phyloP scores from a whole-genome alignment of 495 filamentous ascomycete genomes.

The Aspergillus avenaceus region DNA sequence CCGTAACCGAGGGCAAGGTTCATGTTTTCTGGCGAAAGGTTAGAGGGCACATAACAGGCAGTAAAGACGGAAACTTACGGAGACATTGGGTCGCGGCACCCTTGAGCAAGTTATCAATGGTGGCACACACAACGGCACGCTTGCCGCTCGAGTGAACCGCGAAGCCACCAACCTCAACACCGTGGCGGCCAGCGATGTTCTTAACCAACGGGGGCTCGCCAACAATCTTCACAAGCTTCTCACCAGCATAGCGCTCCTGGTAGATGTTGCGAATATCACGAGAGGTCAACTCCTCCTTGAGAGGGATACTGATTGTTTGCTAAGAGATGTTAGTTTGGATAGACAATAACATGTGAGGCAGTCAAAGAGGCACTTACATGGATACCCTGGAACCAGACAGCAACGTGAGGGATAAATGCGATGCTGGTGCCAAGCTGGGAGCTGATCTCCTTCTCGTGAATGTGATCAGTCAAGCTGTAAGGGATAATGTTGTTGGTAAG shows the following conservation, averaged over 20 bases:
- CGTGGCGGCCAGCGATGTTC: constrained; percentile 83
- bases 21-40: constrained; percentile 73
- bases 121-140: constrained; percentile 89
- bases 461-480: constrained; percentile 91
- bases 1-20: constrained; percentile 90
- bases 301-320: constrained; percentile 86
- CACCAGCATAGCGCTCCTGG: constrained; percentile 92
- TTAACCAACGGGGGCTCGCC: constrained; percentile 89
- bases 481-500: constrained; percentile 88
- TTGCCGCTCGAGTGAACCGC: constrained; percentile 84
- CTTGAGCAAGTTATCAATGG: constrained; percentile 98
- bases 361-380: constrained; percentile 39
- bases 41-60: neutral
- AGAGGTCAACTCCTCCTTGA: constrained; percentile 76
- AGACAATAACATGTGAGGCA: neutral
- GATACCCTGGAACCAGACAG: constrained; percentile 97
- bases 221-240: constrained; percentile 86
- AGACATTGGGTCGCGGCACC: constrained; percentile 94
- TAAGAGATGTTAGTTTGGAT: constrained; percentile 22
- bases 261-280: constrained; percentile 93
- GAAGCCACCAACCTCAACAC: constrained; percentile 92
- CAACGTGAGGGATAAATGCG: constrained; percentile 92
- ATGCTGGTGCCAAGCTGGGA: constrained; percentile 70
- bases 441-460: constrained; percentile 91
- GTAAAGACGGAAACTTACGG: constrained; percentile 53